A percentile compares a stretch with the other conserved stretches of the same genome.
Conservation (phyloP, 768 basidiomycete species). For the Punctularia strigosozonata region DNA sequence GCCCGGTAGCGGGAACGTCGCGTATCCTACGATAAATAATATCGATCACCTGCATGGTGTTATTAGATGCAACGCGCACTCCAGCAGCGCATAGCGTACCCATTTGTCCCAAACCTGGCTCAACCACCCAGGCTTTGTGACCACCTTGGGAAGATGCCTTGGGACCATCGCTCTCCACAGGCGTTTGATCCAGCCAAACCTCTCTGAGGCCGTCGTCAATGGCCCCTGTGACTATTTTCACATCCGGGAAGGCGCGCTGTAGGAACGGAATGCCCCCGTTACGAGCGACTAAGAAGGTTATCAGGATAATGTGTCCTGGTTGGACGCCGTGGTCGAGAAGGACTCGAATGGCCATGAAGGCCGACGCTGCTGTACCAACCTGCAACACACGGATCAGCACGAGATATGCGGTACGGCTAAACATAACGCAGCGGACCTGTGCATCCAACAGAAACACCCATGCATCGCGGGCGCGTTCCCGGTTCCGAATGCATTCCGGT, state of each 20-base stretch:
- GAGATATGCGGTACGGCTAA: constrained; percentile 1
- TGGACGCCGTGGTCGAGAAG: constrained; percentile 86
- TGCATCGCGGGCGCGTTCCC: constrained; percentile 50
- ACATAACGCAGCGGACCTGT: constrained; percentile 36
- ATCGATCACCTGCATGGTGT: too few relatives aligned
- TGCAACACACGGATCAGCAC: constrained; percentile 16
- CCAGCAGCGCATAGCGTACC: constrained; percentile 39
- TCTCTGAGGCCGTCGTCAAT: constrained; percentile 73
- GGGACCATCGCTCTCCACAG: constrained; percentile 24
- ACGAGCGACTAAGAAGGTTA: constrained; percentile 82
- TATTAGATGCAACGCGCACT: too few relatives aligned
- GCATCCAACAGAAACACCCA: constrained; percentile 88
- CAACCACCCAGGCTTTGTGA: constrained; percentile 69
- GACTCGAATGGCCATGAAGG: constrained; percentile 92
- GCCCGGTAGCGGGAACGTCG: too few relatives aligned
- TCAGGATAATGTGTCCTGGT: constrained; percentile 78
- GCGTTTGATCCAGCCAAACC: constrained; percentile 52
- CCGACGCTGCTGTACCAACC: constrained; percentile 89
- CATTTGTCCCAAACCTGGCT: constrained; percentile 85
- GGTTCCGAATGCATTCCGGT: constrained; percentile 58
- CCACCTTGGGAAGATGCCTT: constrained; percentile 22
- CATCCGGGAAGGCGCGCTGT: constrained; percentile 69
- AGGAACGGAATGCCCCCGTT: constrained; percentile 70
- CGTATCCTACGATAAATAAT: too few relatives aligned
- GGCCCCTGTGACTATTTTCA: constrained; percentile 77